phyloP scores from a whole-genome alignment of 306 rosid genomes.

The Castanea crenata region DNA sequence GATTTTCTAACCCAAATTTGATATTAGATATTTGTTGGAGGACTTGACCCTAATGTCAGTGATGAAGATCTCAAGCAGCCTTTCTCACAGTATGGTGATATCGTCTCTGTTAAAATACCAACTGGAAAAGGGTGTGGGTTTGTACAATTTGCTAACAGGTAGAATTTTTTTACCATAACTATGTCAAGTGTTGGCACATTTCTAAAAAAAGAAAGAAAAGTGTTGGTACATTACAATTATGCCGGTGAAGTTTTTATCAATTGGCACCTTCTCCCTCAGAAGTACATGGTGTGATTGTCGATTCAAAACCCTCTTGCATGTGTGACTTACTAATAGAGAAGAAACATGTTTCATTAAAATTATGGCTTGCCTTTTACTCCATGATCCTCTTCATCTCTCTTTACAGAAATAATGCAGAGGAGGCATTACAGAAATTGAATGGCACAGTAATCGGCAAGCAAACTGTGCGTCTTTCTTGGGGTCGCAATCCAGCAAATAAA shows the following conservation, averaged over 20 bases:
- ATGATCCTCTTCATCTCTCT: constrained; percentile 25
- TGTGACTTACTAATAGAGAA: background rate
- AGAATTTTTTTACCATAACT: constrained; percentile 6
- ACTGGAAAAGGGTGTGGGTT: constrained; percentile 97
- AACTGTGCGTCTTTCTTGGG: constrained; percentile 98
- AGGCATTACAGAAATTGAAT: constrained; percentile 86
- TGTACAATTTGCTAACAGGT: constrained; percentile 95
- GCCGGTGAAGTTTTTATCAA: background rate
- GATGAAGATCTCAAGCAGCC: constrained; percentile 97
- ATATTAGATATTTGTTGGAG: constrained; percentile 93
- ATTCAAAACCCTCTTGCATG: background rate
- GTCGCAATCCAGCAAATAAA: constrained; percentile 98
- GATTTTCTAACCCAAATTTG: constrained; percentile 27
- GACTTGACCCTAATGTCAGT: constrained; percentile 85
- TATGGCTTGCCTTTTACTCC: background rate
- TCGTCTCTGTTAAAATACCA: constrained; percentile 94
- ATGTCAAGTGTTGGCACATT: background rate
- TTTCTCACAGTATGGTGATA: constrained; percentile 85
- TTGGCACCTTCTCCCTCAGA: background rate
- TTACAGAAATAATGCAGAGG: constrained; percentile 88
- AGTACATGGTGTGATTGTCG: background rate
- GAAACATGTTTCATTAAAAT: background rate
- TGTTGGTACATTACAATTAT: background rate
- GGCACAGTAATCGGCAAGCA: constrained; percentile 85
- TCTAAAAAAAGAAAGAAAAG: background rate